Conservation (phyloP, 805 yeast genomes). For the Torulaspora maleeae region DNA sequence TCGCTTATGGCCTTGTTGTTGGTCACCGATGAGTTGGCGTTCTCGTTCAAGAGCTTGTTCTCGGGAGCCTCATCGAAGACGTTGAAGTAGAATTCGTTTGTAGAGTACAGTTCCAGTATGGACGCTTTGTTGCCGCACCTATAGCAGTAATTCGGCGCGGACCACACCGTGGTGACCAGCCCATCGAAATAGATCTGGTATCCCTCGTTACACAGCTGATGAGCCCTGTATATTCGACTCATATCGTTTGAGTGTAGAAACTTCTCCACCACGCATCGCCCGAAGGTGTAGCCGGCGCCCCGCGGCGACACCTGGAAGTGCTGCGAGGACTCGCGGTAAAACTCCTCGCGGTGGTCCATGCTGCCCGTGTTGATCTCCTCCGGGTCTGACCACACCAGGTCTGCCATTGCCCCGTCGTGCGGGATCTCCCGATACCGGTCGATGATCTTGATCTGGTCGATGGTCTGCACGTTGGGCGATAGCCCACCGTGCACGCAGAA, state of each 20-base stretch:
- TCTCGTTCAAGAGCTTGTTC: constrained; percentile 46
- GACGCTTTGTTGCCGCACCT: constrained; percentile 96
- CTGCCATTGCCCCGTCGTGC: constrained; percentile 99
- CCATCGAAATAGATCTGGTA: constrained; percentile 89
- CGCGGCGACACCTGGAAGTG: constrained; percentile 89
- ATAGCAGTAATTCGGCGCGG: constrained; percentile 97
- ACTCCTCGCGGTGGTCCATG: constrained; percentile 32
- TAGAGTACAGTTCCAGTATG: constrained; percentile 78
- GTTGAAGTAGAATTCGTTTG: constrained; percentile 69
- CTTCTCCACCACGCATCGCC: constrained; percentile 81
- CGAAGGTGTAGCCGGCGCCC: constrained; percentile 98
- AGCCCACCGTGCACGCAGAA: constrained; percentile 97
- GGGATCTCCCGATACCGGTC: constrained; percentile 95
- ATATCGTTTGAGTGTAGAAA: constrained; percentile 74
- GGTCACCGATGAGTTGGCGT: constrained; percentile 14
- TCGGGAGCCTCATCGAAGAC: constrained; percentile 98
- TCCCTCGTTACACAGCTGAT: constrained; percentile 95
- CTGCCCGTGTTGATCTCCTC: constrained; percentile 56
- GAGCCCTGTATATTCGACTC: constrained; percentile 85
- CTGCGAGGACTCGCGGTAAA: constrained; percentile 22
- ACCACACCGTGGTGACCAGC: constrained; percentile 93
- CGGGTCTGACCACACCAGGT: constrained; percentile 97
- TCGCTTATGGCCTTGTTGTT: constrained; percentile 19
- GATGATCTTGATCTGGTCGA: constrained; percentile 85
- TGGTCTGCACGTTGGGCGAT: constrained; percentile 89